A percentile compares a stretch with the other conserved stretches of the same genome.
Evolutionary conservation across 257 asterid genomes (phyloP).

Genomic region (Solanum chmielewskii): DNA sequence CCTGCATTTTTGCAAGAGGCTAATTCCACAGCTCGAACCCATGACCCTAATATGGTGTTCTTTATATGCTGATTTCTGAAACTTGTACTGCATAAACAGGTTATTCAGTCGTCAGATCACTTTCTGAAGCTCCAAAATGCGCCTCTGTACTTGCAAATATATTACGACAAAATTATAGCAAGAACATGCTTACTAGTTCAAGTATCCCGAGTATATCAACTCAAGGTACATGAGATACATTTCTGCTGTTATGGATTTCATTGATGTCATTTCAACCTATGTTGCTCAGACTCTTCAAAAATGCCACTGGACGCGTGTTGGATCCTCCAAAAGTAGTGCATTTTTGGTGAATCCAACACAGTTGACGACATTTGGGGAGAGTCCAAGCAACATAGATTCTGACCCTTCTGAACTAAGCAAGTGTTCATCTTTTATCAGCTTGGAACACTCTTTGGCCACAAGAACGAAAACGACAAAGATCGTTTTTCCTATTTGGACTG

Average conservation of each 20-base stretch:
- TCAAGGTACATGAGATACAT: slow-evolving; percentile 45
- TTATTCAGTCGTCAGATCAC: slow-evolving; percentile 90
- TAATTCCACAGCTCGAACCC: not conserved
- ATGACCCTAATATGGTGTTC: not conserved
- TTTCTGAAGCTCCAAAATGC: slow-evolving; percentile 95
- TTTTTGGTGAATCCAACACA: not conserved
- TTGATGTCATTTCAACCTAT: not conserved
- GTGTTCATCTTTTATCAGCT: slow-evolving; percentile 29
- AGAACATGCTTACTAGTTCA: slow-evolving; percentile 28
- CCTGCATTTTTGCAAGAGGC: not conserved
- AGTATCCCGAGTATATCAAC: slow-evolving; percentile 48
- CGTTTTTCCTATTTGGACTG: slow-evolving; percentile 90
- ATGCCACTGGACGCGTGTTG: not conserved
- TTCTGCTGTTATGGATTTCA: not conserved
- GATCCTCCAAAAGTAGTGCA: not conserved
- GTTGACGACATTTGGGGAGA: not conserved
- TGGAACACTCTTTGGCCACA: slow-evolving; percentile 98
- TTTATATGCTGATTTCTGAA: not conserved
- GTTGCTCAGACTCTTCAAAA: not conserved
- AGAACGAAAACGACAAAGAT: slow-evolving; percentile 90
- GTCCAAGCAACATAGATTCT: not conserved
- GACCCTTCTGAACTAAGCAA: not conserved
- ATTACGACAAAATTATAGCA: slow-evolving; percentile 33
- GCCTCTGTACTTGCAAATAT: slow-evolving; percentile 74
- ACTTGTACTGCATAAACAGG: slow-evolving; percentile 31